phyloP scores from a whole-genome alignment of 148 eudicot genomes.

The Camellia japonica region DNA sequence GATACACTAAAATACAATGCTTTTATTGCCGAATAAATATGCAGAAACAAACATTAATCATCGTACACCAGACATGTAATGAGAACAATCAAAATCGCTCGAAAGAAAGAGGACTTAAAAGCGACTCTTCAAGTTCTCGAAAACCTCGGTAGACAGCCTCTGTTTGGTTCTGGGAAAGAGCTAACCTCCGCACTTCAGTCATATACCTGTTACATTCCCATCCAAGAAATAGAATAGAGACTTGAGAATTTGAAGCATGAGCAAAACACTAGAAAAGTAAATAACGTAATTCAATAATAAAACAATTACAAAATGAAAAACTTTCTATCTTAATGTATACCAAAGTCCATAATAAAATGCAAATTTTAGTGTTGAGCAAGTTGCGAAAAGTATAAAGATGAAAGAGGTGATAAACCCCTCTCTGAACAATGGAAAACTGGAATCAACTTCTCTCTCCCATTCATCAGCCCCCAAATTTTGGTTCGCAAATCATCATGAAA shows the following conservation, averaged over 20 bases:
- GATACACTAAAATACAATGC: too few relatives aligned
- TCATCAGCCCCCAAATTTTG: background rate
- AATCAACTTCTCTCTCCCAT: background rate
- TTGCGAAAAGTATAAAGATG: background rate
- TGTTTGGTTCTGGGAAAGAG: constrained; percentile 77
- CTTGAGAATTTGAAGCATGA: background rate
- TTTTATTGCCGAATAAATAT: background rate
- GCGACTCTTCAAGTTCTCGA: constrained; percentile 87
- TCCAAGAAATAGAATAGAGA: background rate
- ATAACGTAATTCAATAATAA: background rate
- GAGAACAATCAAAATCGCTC: constrained; percentile 38
- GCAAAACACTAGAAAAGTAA: background rate
- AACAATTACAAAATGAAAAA: background rate
- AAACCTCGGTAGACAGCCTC: constrained; percentile 76
- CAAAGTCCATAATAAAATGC: background rate
- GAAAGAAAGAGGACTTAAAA: constrained; percentile 58
- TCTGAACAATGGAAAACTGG: background rate
- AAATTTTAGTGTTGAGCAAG: background rate
- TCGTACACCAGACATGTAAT: background rate
- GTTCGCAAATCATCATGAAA: too few relatives aligned
- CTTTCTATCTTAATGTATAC: background rate
- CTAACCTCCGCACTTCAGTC: constrained; percentile 87
- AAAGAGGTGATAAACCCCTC: background rate
- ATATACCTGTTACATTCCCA: constrained; percentile 49
- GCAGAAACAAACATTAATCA: background rate